A percentile compares a stretch with the other conserved stretches of the same genome.
Conservation (phyloP, 176 grass and related monocot genomes). For the Oryza rufipogon region DNA sequence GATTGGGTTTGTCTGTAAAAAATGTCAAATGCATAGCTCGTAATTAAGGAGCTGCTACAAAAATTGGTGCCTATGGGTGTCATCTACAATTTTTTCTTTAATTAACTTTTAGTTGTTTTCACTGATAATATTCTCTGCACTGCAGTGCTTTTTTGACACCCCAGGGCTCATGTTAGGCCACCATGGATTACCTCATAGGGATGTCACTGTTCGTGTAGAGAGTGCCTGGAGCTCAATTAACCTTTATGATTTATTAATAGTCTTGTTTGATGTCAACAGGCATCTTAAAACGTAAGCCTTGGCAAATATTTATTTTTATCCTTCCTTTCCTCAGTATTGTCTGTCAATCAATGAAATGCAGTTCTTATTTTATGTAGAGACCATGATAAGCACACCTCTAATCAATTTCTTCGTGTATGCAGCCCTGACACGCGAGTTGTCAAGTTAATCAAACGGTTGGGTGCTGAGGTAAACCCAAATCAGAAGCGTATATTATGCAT, state of each 20-base stretch:
- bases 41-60: background rate
- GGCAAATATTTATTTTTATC: constrained; percentile 21
- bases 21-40: background rate
- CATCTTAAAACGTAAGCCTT: constrained; percentile 75
- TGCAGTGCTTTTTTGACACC: constrained; percentile 97
- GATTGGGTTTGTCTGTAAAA: background rate
- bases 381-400: constrained; percentile 29
- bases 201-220: constrained; percentile 87
- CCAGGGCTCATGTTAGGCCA: constrained; percentile 92
- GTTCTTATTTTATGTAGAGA: constrained; percentile 10
- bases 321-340: constrained; percentile 12
- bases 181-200: constrained; percentile 81
- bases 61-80: background rate
- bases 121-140: constrained; percentile 50
- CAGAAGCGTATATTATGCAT: constrained; percentile 97
- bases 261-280: constrained; percentile 89
- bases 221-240: constrained; percentile 94
- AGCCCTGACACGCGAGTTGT: constrained; percentile 84
- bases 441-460: constrained; percentile 83
- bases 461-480: constrained; percentile 63
- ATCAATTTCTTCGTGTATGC: constrained; percentile 41
- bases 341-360: constrained; percentile 11
- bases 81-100: background rate
- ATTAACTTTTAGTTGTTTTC: constrained; percentile 26
- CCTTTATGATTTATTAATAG: constrained; percentile 88